Base-by-base conservation (phyloP, 805 yeast species). In the Sugiyamaella chiloensis region DNA sequence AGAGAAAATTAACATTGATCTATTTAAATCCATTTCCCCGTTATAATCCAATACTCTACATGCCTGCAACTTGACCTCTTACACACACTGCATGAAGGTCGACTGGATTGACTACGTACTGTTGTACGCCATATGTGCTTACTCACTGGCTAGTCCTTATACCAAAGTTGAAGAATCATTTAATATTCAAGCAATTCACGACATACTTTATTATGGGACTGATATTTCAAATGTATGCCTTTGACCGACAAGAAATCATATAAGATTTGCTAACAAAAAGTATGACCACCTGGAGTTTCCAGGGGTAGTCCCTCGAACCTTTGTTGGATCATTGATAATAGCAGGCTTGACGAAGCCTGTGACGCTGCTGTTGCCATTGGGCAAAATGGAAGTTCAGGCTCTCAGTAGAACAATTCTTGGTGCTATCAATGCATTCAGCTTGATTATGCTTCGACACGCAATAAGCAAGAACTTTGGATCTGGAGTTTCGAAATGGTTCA, bases 161-260 rank as follows among this genome's bases (percentile, higher is more conserved):
- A 84, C 97, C 1, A 91, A 91, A 66, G 96, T 91, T 0, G 97
- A 91, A 63, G 98, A 91, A 63, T 87, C 96, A 24, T 91, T 91
- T 72, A 87, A 83, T 57, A 70, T 87, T 39, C 97, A 91, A 59
- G 97, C 97, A 0, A 72, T 87, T 35, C 89, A 90, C 60, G 97
- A 91, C 59, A 71, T 89, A 36, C 53, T 87, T 42, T 74, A 76
- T 53, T 74, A 79, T 60, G 96, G 96, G 1, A 54, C 68, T 1
- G 65, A 70, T 32, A 65, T 72, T 20, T 34, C 46, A 11, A 21
- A 47, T 30, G 51, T 51, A 19, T 17, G 50, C 21, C 9, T 9
- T 11, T 14, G 42, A 23, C 5, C 9, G 14, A 4, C 16, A 17
- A 12, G 21, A 29, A 29, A 24, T 14, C 11, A 21, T 3, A 19